phyloP scores from a whole-genome alignment of 306 rosid genomes.

The Astragalus glycyphyllos region DNA sequence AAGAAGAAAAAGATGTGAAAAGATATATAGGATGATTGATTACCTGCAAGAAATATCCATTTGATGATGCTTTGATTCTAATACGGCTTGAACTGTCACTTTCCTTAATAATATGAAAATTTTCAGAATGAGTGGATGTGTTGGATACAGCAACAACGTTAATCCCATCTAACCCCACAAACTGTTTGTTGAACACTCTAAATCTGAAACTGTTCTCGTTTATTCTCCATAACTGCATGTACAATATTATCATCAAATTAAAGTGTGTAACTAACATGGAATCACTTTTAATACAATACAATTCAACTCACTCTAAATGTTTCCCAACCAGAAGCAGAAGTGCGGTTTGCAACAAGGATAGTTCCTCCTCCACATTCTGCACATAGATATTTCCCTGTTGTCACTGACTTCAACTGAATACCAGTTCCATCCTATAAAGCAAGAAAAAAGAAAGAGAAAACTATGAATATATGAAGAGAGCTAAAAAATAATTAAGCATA shows the following conservation, averaged over 20 bases:
- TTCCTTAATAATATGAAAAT: conserved; percentile 56
- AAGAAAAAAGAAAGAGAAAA: background rate
- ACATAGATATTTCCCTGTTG: conserved; percentile 57
- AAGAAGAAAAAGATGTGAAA: background rate
- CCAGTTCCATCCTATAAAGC: conserved; percentile 67
- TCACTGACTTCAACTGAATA: conserved; percentile 70
- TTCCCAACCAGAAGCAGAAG: conserved; percentile 75
- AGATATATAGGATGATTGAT: background rate
- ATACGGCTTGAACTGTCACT: conserved; percentile 47
- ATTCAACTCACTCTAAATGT: conserved; percentile 53
- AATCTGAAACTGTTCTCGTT: conserved; percentile 56
- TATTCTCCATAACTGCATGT: conserved; percentile 75
- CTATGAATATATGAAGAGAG: background rate
- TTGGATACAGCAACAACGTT: conserved; percentile 57
- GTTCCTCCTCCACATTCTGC: conserved; percentile 81
- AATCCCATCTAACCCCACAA: conserved; percentile 64
- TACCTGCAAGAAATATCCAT: conserved; percentile 74
- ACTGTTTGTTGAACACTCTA: conserved; percentile 65
- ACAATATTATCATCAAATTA: background rate
- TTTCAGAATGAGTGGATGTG: conserved; percentile 43
- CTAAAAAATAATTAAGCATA: background rate
- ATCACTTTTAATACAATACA: conserved; percentile 15
- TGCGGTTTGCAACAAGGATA: conserved; percentile 72
- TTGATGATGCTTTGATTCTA: conserved; percentile 67
- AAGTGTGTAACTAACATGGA: background rate